Base-by-base conservation (phyloP, 2,329 filamentous ascomycete genomes). In the Thermoascus crustaceus region DNA sequence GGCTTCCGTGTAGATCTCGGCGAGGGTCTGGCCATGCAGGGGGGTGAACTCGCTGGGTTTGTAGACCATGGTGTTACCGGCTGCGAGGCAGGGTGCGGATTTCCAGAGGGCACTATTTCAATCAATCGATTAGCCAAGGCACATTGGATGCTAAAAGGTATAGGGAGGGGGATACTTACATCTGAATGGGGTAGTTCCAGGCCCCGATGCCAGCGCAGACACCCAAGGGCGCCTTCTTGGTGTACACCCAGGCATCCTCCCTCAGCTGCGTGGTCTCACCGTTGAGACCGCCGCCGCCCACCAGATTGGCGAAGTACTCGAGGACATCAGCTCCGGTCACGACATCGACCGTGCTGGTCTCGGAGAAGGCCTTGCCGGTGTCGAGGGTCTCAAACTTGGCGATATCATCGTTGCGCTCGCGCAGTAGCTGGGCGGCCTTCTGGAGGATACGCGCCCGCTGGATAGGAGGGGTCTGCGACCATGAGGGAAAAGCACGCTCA, bases 181-280 rank as follows among this genome's bases (percentile, higher is more conserved):
- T 93, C 59, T 93, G 85, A 45, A 93, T 83, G 8, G 86, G 86
- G 55, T 93, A 93, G 63, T 93, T 93, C 85, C 85, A 93, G 9
- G 86, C 86, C 37, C 85, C 86, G 46, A 93, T 93, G 38, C 84
- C 86, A 9, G 76, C 86, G 57, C 85, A 93, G 9, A 91, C 85
- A 17, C 86, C 86, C 11, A 93, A 67, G 4, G 86, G 73, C 48
- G 85, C 82, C 57, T 91, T 89, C 52, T 77, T 80, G 7, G 83
- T 88, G 60, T 88, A 86, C 23, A 91, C 77, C 75, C 81, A 87
- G 3, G 85, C 85, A 46, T 85, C 80, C 33, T 78, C 70, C 24
- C 86, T 73, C 26, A 93, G 68, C 37, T 79, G 76, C 31, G 80
- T 79, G 13, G 83, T 82, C 60, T 89, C 84, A 39, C 85, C 85